Conservation (phyloP, 176 grass and related monocot genomes). For the Oryza meyeriana region DNA sequence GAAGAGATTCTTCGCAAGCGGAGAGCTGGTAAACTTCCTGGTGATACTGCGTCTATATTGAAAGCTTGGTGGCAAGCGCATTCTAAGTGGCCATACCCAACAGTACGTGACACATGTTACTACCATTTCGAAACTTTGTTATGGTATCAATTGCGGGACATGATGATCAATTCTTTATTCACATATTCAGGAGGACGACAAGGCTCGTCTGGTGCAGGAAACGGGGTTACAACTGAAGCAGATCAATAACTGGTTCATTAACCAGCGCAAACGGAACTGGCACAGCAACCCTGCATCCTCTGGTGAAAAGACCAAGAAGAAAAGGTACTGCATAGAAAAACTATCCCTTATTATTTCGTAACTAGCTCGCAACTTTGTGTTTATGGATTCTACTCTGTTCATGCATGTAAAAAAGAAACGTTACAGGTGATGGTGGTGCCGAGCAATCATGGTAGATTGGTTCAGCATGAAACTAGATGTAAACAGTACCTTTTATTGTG, state of each 20-base stretch:
- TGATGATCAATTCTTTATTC: background rate
- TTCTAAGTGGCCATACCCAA: slow-evolving; percentile 98
- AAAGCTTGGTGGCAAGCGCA: slow-evolving; percentile 99
- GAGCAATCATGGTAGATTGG: slow-evolving; percentile 31
- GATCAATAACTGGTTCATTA: slow-evolving; percentile 99
- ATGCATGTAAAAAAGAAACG: slow-evolving; percentile 40
- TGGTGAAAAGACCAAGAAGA: slow-evolving; percentile 83
- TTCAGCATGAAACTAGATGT: slow-evolving; percentile 34
- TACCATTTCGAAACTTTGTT: background rate
- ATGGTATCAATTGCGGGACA: slow-evolving; percentile 9
- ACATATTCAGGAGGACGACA: slow-evolving; percentile 84
- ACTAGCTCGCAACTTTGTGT: background rate
- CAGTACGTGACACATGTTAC: slow-evolving; percentile 43
- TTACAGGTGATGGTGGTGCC: slow-evolving; percentile 41
- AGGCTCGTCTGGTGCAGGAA: slow-evolving; percentile 84
- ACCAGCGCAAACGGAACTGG: slow-evolving; percentile 98
- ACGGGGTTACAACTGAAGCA: slow-evolving; percentile 96
- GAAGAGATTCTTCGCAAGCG: slow-evolving; percentile 96
- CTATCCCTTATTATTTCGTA: background rate
- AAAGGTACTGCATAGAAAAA: slow-evolving; percentile 53
- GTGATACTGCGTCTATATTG: slow-evolving; percentile 72
- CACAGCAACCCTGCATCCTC: slow-evolving; percentile 78
- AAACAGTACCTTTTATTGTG: slow-evolving; percentile 21
- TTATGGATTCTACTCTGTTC: background rate
- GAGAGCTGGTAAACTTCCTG: slow-evolving; percentile 96